Percentiles rank a stretch among this genome's conserved stretches.
These are phyloP conservation scores for Colletotrichum gloeosporioides DNA, from an alignment of 2,329 filamentous ascomycete genomes.

Conservation along the genomic window DNA sequence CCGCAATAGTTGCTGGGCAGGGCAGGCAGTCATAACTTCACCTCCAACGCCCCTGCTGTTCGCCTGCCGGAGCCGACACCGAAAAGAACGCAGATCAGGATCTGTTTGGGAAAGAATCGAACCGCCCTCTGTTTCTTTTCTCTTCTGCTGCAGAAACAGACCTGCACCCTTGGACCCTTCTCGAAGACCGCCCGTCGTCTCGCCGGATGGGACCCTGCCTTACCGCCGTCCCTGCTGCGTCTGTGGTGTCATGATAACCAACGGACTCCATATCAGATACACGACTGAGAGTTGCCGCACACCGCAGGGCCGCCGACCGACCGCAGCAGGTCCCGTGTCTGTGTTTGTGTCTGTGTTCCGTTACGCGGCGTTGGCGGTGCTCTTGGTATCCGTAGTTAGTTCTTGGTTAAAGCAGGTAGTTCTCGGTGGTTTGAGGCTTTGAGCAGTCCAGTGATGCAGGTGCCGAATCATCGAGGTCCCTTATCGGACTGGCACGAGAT, in stretches of 20 bases:
- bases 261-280: neutral
- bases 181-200: neutral
- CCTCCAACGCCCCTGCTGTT: neutral
- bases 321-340: constrained; percentile 3
- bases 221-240: constrained; percentile 2
- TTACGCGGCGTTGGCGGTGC: constrained; percentile 5
- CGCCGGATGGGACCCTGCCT: neutral
- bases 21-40: neutral
- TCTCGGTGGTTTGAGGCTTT: neutral
- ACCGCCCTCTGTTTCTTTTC: neutral
- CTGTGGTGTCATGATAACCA: neutral
- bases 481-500: neutral
- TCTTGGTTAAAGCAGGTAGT: neutral
- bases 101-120: neutral
- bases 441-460: neutral
- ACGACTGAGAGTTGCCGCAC: neutral
- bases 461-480: neutral
- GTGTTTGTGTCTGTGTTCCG: neutral
- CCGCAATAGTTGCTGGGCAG: neutral
- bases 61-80: neutral
- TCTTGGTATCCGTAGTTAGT: neutral
- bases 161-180: neutral
- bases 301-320: neutral
- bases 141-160: neutral
- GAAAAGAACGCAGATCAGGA: neutral